Conservation (phyloP, 495 filamentous ascomycete genomes). For the Neurospora hispaniola region DNA sequence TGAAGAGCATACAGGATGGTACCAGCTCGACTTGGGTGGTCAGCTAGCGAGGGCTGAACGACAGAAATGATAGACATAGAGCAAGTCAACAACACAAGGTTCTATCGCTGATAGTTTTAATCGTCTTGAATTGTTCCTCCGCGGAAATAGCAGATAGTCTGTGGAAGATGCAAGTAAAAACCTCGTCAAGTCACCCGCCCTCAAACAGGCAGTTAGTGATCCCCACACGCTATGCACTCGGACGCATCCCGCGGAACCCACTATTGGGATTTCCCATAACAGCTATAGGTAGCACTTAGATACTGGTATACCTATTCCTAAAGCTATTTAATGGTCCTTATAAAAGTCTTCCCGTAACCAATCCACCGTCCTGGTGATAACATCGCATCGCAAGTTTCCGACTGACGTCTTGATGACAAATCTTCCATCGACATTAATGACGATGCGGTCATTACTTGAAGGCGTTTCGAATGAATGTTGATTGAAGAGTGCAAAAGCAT, state of each 20-base stretch:
- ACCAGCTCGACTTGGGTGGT: background rate
- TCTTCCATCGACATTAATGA: background rate
- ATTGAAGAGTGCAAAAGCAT: background rate
- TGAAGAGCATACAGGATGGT: background rate
- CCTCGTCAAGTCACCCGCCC: no score
- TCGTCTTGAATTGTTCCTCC: background rate
- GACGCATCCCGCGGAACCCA: background rate
- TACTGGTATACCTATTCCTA: background rate
- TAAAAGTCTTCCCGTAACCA: background rate
- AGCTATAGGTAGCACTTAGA: background rate
- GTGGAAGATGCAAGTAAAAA: background rate
- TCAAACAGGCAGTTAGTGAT: background rate
- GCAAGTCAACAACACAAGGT: background rate
- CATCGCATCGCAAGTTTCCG: background rate
- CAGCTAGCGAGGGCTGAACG: background rate
- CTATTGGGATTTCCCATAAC: background rate
- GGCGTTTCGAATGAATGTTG: background rate
- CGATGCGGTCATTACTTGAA: background rate
- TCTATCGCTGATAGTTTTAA: background rate
- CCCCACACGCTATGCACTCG: background rate
- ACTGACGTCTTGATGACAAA: background rate
- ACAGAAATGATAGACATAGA: background rate
- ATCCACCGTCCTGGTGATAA: background rate
- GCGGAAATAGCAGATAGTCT: background rate
- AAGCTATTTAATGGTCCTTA: accelerated